These are phyloP conservation scores for Fusarium camptoceras DNA, from an alignment of 2,329 filamentous ascomycete species.

Conservation along the genomic window DNA sequence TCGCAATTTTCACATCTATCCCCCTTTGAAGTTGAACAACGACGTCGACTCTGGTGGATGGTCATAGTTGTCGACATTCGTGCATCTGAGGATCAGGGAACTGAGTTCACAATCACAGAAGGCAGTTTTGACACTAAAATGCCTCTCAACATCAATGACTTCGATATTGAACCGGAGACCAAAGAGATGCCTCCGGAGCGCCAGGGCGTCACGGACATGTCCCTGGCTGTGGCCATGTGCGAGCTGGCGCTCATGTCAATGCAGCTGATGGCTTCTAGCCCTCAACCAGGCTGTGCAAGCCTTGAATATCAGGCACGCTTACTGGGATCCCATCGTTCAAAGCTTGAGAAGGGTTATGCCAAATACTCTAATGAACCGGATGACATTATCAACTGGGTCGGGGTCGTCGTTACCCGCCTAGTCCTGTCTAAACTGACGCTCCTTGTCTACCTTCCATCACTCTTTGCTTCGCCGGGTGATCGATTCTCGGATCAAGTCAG, in stretches of 20 bases:
- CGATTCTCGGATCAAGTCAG: slow-evolving; percentile 54
- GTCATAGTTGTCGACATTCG: slow-evolving; percentile 69
- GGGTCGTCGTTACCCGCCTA: slow-evolving; percentile 55
- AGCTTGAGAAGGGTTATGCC: slow-evolving; percentile 58
- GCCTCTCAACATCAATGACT: slow-evolving; percentile 69
- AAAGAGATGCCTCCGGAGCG: slow-evolving; percentile 60
- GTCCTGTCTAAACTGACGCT: slow-evolving; percentile 67
- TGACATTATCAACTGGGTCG: slow-evolving; percentile 54
- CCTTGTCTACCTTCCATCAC: slow-evolving; percentile 63
- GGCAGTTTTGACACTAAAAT: slow-evolving; percentile 64
- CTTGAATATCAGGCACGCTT: slow-evolving; percentile 58
- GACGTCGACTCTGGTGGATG: slow-evolving; percentile 72
- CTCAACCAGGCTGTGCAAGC: slow-evolving; percentile 43
- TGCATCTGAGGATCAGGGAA: slow-evolving; percentile 70
- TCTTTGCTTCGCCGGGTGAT: slow-evolving; percentile 57
- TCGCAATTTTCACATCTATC: slow-evolving; percentile 62
- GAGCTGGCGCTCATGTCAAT: slow-evolving; percentile 53
- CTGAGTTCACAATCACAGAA: slow-evolving; percentile 60
- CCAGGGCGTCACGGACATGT: slow-evolving; percentile 66
- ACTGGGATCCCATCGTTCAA: slow-evolving; percentile 59
- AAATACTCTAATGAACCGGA: slow-evolving; percentile 51
- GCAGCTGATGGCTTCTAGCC: slow-evolving; percentile 52
- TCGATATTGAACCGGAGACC: slow-evolving; percentile 61
- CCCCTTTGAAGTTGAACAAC: slow-evolving; percentile 72
- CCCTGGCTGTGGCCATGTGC: slow-evolving; percentile 54